Percentiles rank a stretch among this genome's conserved stretches.
These are phyloP conservation scores for Scolecobasidium constrictum DNA, from an alignment of 2,329 filamentous ascomycete species.

Conservation along the genomic window DNA sequence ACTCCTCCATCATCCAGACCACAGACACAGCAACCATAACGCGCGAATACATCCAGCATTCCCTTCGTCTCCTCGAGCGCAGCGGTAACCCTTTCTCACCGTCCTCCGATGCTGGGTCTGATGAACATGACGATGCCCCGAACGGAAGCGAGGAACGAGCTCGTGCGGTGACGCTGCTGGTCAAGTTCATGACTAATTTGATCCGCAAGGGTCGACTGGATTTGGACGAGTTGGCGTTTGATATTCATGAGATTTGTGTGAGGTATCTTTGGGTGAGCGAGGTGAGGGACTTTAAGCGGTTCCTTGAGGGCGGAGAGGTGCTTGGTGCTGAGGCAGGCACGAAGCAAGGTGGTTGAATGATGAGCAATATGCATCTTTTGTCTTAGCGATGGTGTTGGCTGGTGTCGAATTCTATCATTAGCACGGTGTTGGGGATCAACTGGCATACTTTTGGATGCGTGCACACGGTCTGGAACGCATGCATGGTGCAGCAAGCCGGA, in stretches of 20 bases:
- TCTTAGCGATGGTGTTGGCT: too few species aligned
- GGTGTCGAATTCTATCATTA: too few species aligned
- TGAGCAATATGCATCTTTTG: too few species aligned
- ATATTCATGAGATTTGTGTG: conserved; percentile 29
- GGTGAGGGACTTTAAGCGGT: conserved; percentile 25
- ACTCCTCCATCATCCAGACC: background rate
- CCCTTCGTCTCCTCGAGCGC: conserved; percentile 23
- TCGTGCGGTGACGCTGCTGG: conserved; percentile 24
- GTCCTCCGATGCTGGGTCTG: background rate
- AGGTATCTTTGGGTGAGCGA: conserved; percentile 29
- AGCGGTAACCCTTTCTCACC: conserved; percentile 6
- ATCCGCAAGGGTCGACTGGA: conserved; percentile 21
- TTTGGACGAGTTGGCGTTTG: conserved; percentile 23
- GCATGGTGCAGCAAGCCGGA: too few species aligned
- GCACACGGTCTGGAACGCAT: too few species aligned
- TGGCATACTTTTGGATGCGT: too few species aligned
- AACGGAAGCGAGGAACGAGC: conserved; percentile 23
- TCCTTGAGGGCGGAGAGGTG: conserved; percentile 9
- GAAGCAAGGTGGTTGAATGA: background rate
- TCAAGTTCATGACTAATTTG: conserved; percentile 28
- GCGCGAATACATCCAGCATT: conserved; percentile 26
- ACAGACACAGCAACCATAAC: conserved; percentile 20
- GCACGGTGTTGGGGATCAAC: too few species aligned
- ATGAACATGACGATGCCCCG: background rate
- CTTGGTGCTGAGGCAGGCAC: background rate